These are phyloP conservation scores for Ustilago lituana DNA, from an alignment of 1,284 basidiomycete species.

Conservation along the genomic window DNA sequence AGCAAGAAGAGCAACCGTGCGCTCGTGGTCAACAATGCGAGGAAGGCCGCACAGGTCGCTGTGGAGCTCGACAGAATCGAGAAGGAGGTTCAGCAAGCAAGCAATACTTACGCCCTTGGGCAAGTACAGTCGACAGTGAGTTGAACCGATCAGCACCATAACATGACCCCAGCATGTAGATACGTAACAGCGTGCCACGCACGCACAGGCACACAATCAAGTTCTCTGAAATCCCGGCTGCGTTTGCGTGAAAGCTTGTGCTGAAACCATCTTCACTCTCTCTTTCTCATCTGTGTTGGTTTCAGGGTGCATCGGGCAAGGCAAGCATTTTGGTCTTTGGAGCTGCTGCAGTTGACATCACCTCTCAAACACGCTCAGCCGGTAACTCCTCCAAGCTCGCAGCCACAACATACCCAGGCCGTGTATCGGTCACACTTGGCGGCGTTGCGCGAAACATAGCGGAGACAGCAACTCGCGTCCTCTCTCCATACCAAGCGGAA, in stretches of 20 bases:
- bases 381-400: constrained; percentile 8
- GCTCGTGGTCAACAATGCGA: constrained; percentile 89
- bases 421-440: constrained; percentile 78
- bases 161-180: too few species aligned
- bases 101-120: constrained; percentile 29
- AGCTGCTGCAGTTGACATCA: constrained; percentile 62
- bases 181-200: constrained; percentile 1
- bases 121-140: constrained; percentile 28
- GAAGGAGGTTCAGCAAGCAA: constrained; percentile 17
- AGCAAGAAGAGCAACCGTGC: constrained; percentile 76
- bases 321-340: constrained; percentile 55
- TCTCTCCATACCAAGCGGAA: constrained; percentile 65
- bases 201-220: not conserved
- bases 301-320: not conserved
- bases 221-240: not conserved
- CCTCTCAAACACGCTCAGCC: constrained; percentile 37
- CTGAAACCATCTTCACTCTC: constrained; percentile 13
- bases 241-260: constrained; percentile 5
- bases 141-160: constrained; percentile 2
- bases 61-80: constrained; percentile 76
- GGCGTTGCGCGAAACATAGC: constrained; percentile 95
- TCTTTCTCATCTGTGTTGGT: not conserved
- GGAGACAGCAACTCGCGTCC: constrained; percentile 80
- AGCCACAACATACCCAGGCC: constrained; percentile 81
- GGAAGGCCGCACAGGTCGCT: constrained; percentile 84